phyloP scores from a whole-genome alignment of 176 grass and related monocot species.

The Thalia dealbata region DNA sequence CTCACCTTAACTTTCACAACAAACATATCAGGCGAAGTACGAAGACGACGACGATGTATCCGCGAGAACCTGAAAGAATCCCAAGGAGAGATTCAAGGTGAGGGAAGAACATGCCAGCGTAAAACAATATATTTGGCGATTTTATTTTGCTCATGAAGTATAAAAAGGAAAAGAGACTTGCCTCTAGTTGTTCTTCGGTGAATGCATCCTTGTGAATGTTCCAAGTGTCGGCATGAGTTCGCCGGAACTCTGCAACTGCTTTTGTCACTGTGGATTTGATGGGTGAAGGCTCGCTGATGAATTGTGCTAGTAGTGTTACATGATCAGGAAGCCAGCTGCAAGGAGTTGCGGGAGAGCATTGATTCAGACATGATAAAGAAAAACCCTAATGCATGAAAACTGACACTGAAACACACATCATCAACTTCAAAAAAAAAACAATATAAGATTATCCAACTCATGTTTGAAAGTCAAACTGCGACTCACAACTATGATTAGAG shows the following conservation, averaged over 20 bases:
- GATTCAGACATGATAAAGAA: neutral
- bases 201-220: slow-evolving; percentile 81
- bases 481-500: no score
- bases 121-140: neutral
- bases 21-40: slow-evolving; percentile 56
- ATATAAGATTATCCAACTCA: no score
- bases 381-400: neutral
- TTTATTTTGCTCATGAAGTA: neutral
- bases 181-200: slow-evolving; percentile 86
- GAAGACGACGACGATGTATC: slow-evolving; percentile 81
- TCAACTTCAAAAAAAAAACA: neutral
- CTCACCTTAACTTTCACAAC: neutral
- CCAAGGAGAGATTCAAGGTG: neutral
- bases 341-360: slow-evolving; percentile 19
- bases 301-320: slow-evolving; percentile 67
- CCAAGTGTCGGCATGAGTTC: slow-evolving; percentile 94
- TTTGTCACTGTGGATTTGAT: slow-evolving; percentile 81
- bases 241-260: slow-evolving; percentile 85
- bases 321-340: slow-evolving; percentile 90
- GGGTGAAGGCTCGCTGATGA: slow-evolving; percentile 68
- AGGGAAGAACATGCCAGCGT: neutral
- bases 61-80: slow-evolving; percentile 55
- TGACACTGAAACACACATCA: neutral
- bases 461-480: no score
- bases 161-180: slow-evolving; percentile 18